Evolutionary conservation across 768 basidiomycete genomes (phyloP).

Genomic region (Hypsizygus marmoreus): DNA sequence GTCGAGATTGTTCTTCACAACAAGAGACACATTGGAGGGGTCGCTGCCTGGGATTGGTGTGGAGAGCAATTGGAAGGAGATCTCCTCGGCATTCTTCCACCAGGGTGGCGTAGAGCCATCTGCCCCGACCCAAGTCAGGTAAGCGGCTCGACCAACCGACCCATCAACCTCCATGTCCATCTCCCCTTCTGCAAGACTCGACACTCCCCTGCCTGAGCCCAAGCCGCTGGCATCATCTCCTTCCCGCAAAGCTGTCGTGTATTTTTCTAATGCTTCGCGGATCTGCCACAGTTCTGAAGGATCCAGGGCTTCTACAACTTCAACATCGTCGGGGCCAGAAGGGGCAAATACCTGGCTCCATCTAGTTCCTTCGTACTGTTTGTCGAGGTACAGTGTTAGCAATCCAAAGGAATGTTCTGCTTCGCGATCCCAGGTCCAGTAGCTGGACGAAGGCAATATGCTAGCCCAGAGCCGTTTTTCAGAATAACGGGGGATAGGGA

Average conservation of each 20-base stretch:
- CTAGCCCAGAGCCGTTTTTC: slow-evolving; percentile 75
- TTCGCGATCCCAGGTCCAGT: slow-evolving; percentile 92
- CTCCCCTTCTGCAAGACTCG: slow-evolving; percentile 85
- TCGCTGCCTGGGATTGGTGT: slow-evolving; percentile 62
- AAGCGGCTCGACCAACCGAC: slow-evolving; percentile 64
- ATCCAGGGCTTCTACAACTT: slow-evolving; percentile 88
- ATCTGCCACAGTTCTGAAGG: slow-evolving; percentile 80
- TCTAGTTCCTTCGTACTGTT: slow-evolving; percentile 76
- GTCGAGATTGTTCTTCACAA: slow-evolving; percentile 75
- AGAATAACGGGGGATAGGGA: slow-evolving; percentile 59
- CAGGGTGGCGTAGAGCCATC: slow-evolving; percentile 50
- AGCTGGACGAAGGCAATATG: slow-evolving; percentile 75
- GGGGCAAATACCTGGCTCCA: slow-evolving; percentile 87
- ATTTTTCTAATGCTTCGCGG: slow-evolving; percentile 83
- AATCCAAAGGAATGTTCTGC: slow-evolving; percentile 68
- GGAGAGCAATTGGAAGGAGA: slow-evolving; percentile 61
- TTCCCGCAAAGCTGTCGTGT: slow-evolving; percentile 63
- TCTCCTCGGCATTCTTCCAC: slow-evolving; percentile 34
- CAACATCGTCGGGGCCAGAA: slow-evolving; percentile 50
- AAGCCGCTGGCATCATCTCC: slow-evolving; percentile 63
- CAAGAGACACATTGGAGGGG: slow-evolving; percentile 40
- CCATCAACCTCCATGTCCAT: slow-evolving; percentile 89
- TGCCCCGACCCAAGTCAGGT: slow-evolving; percentile 65
- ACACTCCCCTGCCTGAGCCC: slow-evolving; percentile 68
- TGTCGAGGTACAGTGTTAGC: slow-evolving; percentile 85